Conservation (phyloP, 1,284 basidiomycete genomes). For the Rhodotorula sp. region DNA sequence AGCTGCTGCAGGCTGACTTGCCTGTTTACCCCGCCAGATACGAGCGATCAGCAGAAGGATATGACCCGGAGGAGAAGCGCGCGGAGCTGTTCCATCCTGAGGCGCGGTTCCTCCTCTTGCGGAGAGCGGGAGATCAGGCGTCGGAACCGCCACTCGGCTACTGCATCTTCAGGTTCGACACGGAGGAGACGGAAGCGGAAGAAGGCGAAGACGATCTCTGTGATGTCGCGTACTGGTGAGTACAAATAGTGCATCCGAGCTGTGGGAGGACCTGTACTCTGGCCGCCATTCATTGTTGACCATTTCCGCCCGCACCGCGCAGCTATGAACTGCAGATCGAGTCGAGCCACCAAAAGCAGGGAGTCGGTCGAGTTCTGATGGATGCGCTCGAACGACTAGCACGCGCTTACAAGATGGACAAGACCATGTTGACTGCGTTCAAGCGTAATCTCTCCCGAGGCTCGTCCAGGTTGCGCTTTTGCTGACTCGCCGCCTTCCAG, state of each 20-base stretch:
- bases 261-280: too few relatives aligned
- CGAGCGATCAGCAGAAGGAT: slow-evolving; percentile 27
- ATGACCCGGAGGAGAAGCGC: slow-evolving; percentile 33
- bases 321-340: slow-evolving; percentile 44
- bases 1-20: too few relatives aligned
- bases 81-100: slow-evolving; percentile 42
- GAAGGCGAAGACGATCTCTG: slow-evolving; percentile 15
- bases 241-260: too few relatives aligned
- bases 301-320: not conserved
- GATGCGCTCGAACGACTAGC: slow-evolving; percentile 26
- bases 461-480: not conserved
- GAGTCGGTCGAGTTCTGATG: slow-evolving; percentile 37
- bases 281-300: too few relatives aligned
- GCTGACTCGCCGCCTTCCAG: not conserved
- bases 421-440: slow-evolving; percentile 44
- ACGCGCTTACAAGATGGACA: slow-evolving; percentile 34
- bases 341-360: not conserved
- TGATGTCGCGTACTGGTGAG: slow-evolving; percentile 43
- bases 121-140: too few relatives aligned
- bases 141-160: slow-evolving; percentile 19
- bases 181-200: slow-evolving; percentile 37
- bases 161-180: slow-evolving; percentile 43
- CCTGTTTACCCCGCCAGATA: slow-evolving; percentile 23
- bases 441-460: slow-evolving; percentile 19
- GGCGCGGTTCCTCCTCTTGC: slow-evolving; percentile 38